Conservation (phyloP, 805 yeast genomes). For the Ogataea trehaloabstinens region DNA sequence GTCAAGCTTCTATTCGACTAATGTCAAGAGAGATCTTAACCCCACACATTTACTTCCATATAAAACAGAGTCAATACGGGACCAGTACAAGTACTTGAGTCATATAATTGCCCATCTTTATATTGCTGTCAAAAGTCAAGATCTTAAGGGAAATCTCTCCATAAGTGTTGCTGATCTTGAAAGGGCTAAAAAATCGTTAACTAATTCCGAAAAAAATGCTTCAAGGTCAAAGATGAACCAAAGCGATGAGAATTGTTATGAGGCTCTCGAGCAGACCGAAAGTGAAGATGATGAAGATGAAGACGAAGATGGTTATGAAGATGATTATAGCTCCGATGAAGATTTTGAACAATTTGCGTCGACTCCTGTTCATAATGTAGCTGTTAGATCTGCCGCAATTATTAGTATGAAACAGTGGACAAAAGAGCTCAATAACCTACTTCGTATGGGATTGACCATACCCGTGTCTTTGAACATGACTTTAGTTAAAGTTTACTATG, state of each 20-base stretch:
- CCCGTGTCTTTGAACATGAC: slow-evolving; percentile 63
- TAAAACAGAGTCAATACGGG: slow-evolving; percentile 61
- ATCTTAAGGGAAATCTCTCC: slow-evolving; percentile 66
- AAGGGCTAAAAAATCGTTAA: slow-evolving; percentile 22
- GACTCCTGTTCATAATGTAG: slow-evolving; percentile 55
- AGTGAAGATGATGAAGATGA: slow-evolving; percentile 35
- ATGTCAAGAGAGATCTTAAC: slow-evolving; percentile 18
- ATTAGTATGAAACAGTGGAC: slow-evolving; percentile 83
- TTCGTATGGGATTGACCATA: slow-evolving; percentile 74
- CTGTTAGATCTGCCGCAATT: slow-evolving; percentile 68
- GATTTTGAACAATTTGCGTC: slow-evolving; percentile 39
- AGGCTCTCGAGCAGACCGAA: slow-evolving; percentile 41
- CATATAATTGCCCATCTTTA: slow-evolving; percentile 80
- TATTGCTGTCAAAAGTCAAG: slow-evolving; percentile 72
- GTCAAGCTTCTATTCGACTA: slow-evolving; percentile 25
- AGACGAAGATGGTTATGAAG: slow-evolving; percentile 38
- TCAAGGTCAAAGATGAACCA: slow-evolving; percentile 28
- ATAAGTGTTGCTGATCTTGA: slow-evolving; percentile 70
- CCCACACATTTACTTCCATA: slow-evolving; percentile 59
- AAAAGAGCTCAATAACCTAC: slow-evolving; percentile 74
- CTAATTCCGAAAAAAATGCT: slow-evolving; percentile 5
- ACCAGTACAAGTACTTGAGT: slow-evolving; percentile 69
- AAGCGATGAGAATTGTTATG: slow-evolving; percentile 50
- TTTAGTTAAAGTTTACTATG: slow-evolving; percentile 67
- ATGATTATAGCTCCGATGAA: slow-evolving; percentile 41